Evolutionary conservation across 2,329 filamentous ascomycete genomes (phyloP).

Genomic region (Calonectria hongkongensis): DNA sequence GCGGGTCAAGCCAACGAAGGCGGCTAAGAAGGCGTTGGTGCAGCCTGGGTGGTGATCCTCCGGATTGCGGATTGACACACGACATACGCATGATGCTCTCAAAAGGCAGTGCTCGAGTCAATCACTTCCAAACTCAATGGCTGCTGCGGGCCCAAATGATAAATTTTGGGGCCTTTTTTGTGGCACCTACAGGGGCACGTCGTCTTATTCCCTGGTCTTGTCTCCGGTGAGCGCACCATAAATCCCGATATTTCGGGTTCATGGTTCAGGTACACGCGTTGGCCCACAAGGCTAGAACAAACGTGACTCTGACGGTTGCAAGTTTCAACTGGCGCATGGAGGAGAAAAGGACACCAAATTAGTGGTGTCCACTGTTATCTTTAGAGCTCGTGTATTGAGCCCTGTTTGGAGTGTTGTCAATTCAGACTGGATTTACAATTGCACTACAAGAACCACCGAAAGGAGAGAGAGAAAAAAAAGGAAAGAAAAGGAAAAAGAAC

Average conservation of each 20-base stretch:
- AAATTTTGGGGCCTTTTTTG: neutral
- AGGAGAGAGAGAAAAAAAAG: too few relatives aligned
- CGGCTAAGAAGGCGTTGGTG: neutral
- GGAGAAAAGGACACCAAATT: neutral
- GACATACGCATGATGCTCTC: neutral
- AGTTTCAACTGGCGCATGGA: neutral
- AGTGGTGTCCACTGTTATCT: too few relatives aligned
- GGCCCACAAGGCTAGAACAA: conserved; percentile 9
- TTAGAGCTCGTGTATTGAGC: too few relatives aligned
- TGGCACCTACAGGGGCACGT: neutral
- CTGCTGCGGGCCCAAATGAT: neutral
- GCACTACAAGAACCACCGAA: too few relatives aligned
- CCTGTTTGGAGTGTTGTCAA: too few relatives aligned
- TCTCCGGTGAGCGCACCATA: neutral
- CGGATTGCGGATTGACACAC: neutral
- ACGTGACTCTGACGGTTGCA: neutral
- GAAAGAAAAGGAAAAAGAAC: too few relatives aligned
- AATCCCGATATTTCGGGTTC: neutral
- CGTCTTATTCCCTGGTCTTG: neutral
- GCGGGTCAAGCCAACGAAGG: too few relatives aligned
- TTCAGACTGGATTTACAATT: too few relatives aligned
- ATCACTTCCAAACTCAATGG: conserved; percentile 4
- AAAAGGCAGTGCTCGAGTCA: neutral
- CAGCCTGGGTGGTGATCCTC: too few relatives aligned
- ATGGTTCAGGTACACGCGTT: neutral